Evolutionary conservation across 1,284 basidiomycete species (phyloP).

Genomic region (Pterulicium gracile): DNA sequence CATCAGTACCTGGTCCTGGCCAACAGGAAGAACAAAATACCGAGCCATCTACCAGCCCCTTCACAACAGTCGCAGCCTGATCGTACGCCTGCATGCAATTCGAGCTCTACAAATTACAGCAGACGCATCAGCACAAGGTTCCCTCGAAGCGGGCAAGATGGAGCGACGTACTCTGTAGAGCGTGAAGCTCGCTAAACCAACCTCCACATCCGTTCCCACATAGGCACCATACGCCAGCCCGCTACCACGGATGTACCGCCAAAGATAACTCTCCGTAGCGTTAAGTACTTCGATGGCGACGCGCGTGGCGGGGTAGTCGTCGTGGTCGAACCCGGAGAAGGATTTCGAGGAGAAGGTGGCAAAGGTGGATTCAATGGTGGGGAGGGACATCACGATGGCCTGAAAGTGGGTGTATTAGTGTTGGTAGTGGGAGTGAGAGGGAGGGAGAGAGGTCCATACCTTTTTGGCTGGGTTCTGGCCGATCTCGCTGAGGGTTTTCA

Average conservation of each 20-base stretch:
- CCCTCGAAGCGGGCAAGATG: background rate
- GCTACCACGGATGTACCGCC: conserved; percentile 84
- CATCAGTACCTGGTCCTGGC: conserved; percentile 6
- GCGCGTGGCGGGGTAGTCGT: conserved; percentile 77
- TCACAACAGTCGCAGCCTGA: conserved; percentile 70
- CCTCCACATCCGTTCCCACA: conserved; percentile 71
- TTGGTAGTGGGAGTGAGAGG: conserved; percentile 7
- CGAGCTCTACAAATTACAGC: conserved; percentile 54
- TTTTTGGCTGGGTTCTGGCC: conserved; percentile 68
- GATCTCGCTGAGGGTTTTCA: conserved; percentile 63
- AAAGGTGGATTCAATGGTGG: conserved; percentile 92
- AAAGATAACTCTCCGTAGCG: conserved; percentile 91
- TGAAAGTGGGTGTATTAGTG: conserved; percentile 20
- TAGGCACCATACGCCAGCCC: conserved; percentile 92
- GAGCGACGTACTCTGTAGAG: conserved; percentile 62
- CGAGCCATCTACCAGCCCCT: conserved; percentile 66
- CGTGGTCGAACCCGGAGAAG: conserved; percentile 71
- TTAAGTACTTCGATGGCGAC: conserved; percentile 87
- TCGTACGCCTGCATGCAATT: conserved; percentile 78
- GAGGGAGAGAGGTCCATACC: conserved; percentile 25
- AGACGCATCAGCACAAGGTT: conserved; percentile 3
- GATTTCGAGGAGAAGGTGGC: conserved; percentile 75
- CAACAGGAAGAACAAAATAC: conserved; percentile 28
- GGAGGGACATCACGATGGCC: conserved; percentile 81
- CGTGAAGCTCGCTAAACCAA: conserved; percentile 73